Conservation (phyloP, 2,329 filamentous ascomycete species). For the Huntiella moniliformis region DNA sequence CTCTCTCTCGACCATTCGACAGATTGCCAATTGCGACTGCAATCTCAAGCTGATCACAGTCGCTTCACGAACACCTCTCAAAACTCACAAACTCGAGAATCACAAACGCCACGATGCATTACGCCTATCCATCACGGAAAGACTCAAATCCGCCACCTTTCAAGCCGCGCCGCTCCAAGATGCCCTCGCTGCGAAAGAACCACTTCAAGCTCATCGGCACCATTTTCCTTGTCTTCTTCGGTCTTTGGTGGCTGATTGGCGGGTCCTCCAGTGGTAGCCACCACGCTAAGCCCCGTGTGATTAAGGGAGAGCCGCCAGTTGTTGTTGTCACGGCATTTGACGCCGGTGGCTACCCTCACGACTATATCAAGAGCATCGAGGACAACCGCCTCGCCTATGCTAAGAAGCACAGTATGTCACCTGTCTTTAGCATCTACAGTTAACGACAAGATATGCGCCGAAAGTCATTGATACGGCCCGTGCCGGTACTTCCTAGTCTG, state of each 20-base stretch:
- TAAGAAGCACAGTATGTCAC: constrained; percentile 54
- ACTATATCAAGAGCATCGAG: constrained; percentile 54
- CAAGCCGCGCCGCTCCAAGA: constrained; percentile 37
- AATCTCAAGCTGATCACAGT: too few relatives aligned
- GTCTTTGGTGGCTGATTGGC: constrained; percentile 42
- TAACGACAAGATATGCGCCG: too few relatives aligned
- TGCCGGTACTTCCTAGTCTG: background rate
- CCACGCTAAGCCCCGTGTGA: constrained; percentile 9
- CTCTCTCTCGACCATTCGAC: background rate
- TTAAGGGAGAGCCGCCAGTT: constrained; percentile 34
- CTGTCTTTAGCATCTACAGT: background rate
- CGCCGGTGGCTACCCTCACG: constrained; percentile 23
- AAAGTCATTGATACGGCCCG: background rate
- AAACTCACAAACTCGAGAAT: background rate
- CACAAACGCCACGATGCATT: constrained; percentile 47
- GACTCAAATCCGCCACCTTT: constrained; percentile 59
- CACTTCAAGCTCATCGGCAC: constrained; percentile 42
- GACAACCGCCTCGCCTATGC: constrained; percentile 77
- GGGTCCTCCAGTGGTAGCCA: constrained; percentile 11
- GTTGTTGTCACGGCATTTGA: constrained; percentile 81
- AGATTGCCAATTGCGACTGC: too few relatives aligned
- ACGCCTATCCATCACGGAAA: constrained; percentile 75
- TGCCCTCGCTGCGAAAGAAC: constrained; percentile 37
- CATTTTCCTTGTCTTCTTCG: constrained; percentile 33
- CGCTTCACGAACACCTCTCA: background rate